Evolutionary conservation across 1,284 basidiomycete species (phyloP).

Genomic region (Neolentinus lepideus): DNA sequence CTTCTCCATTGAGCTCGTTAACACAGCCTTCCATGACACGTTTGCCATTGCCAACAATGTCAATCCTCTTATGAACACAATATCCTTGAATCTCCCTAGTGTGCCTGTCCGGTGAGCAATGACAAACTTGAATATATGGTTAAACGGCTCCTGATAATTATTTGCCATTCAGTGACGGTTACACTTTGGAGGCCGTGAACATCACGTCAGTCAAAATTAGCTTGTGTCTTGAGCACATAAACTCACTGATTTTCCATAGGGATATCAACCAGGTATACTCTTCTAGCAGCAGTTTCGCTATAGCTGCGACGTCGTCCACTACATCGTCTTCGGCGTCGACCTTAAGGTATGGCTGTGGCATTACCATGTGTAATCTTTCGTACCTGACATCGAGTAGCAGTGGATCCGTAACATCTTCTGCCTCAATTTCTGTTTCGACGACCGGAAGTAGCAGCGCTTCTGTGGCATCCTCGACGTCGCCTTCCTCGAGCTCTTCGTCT

Average conservation of each 20-base stretch:
- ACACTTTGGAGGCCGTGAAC: slow-evolving; percentile 45
- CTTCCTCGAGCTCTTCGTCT: slow-evolving; percentile 6
- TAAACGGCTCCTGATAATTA: neutral
- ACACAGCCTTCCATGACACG: slow-evolving; percentile 42
- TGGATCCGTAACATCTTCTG: neutral
- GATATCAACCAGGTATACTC: slow-evolving; percentile 43
- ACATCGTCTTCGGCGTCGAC: slow-evolving; percentile 8
- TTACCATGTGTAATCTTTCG: too few species aligned
- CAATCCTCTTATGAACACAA: slow-evolving; percentile 22
- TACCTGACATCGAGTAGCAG: neutral
- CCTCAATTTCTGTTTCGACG: neutral
- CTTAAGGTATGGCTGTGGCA: neutral
- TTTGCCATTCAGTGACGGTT: slow-evolving; percentile 32
- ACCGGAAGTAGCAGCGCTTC: slow-evolving; percentile 3
- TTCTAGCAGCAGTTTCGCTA: slow-evolving; percentile 33
- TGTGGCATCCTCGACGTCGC: slow-evolving; percentile 6
- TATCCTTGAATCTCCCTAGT: slow-evolving; percentile 38
- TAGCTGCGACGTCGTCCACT: slow-evolving; percentile 22
- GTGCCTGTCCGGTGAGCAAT: slow-evolving; percentile 42
- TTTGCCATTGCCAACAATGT: slow-evolving; percentile 59
- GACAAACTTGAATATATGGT: neutral
- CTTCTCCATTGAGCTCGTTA: slow-evolving; percentile 36
- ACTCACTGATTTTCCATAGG: slow-evolving; percentile 17
- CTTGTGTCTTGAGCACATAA: neutral
- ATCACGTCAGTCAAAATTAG: slow-evolving; percentile 24